Base-by-base conservation (phyloP, 1,139 yeast species). In the Lodderomyces margitis region DNA sequence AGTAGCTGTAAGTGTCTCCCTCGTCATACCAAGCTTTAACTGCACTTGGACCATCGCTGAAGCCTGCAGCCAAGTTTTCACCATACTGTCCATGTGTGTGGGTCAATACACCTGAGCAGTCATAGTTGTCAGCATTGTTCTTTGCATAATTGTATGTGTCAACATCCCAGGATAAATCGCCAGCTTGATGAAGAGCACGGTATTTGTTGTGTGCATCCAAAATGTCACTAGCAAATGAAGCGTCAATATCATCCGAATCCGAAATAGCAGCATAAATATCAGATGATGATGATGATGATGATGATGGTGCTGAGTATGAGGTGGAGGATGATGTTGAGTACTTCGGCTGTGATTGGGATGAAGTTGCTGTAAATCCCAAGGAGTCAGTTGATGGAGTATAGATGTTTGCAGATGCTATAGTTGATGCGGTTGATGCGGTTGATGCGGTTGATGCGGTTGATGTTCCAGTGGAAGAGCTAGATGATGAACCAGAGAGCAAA, bases 1-100 rank as follows among this genome's bases (percentile, higher is more conserved):
- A 50, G 64, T 68, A 84, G 66, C 80, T 69, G 71, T 85, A 88
- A 41, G 61, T 50, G 11, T 57, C 50, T 52, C 80, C 81, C 68
- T 87, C 96, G 50, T 71, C 66, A 70, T 87, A 87, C 97, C 96
- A 89, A 39, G 92, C 96, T 38, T 77, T 74, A 44, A 87, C 82
- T 34, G 89, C 87, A 32, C 62, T 46, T 12, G 65, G 56, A 32
- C 78, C 86, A 24, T 72, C 68, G 32, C 73, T 48, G 63, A 73
- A 77, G 43, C 96, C 96, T 41, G 80, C 69, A 39, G 95, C 96
- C 58, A 89, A 73, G 74, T 88, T 89, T 68, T 89, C 96, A 58
- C 96, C 96, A 67, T 78, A 84, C 41, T 72, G 66, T 43, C 92
- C 92, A 45, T 86, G 87, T 39, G 95, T 81, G 70, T 89, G 96